Conservation (phyloP, 2,329 filamentous ascomycete genomes). For the Epichloe glyceriae region DNA sequence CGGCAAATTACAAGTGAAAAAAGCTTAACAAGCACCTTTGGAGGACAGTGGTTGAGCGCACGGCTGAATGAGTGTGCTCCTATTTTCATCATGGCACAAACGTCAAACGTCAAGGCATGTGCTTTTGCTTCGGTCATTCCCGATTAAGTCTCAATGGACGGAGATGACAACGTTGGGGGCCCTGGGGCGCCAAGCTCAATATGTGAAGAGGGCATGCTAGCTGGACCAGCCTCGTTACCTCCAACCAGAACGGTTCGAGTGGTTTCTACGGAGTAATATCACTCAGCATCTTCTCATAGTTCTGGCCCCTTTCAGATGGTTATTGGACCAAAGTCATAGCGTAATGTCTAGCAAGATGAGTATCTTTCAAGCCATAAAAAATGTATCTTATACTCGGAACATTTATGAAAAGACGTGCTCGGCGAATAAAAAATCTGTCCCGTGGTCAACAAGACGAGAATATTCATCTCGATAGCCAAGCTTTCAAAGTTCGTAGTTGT, state of each 20-base stretch:
- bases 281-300: neutral
- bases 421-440: neutral
- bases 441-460: no score
- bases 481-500: no score
- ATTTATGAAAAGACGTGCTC: neutral
- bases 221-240: neutral
- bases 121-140: no score
- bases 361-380: neutral
- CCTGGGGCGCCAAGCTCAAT: neutral
- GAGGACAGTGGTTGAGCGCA: no score
- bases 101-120: no score
- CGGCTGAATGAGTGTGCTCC: no score
- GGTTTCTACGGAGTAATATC: neutral
- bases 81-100: no score
- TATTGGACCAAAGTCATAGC: neutral
- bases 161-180: neutral
- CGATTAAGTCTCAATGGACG: no score
- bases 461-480: neutral
- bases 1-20: no score
- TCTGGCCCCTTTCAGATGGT: neutral
- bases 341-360: neutral
- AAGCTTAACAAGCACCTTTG: no score
- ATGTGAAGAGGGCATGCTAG: neutral
- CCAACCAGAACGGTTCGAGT: neutral
- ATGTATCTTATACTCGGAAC: neutral